These are phyloP conservation scores for Aphanocladium album DNA, from an alignment of 2,329 filamentous ascomycete species.

Conservation along the genomic window DNA sequence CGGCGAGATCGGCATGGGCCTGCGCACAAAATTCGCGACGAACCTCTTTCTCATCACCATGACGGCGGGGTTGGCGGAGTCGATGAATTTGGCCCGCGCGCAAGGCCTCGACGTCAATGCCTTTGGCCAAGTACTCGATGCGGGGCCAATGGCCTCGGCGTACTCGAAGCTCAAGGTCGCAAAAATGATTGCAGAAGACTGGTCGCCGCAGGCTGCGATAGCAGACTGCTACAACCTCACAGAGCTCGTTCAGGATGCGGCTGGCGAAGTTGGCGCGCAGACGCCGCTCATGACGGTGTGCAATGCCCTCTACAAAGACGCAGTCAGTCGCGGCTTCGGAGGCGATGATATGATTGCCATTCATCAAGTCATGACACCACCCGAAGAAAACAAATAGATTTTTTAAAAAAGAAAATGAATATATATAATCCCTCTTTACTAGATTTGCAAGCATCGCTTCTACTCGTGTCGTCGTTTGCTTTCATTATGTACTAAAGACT, in stretches of 20 bases:
- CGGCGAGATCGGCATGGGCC: constrained; percentile 26
- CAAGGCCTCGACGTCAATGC: constrained; percentile 27
- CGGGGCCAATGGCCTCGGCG: constrained; percentile 26
- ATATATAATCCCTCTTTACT: too few species aligned
- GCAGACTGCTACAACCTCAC: constrained; percentile 28
- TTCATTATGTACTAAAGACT: not conserved
- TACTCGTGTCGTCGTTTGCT: not conserved
- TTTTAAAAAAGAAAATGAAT: not conserved
- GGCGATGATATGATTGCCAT: constrained; percentile 27
- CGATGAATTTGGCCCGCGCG: constrained; percentile 27
- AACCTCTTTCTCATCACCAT: constrained; percentile 27
- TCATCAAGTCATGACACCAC: constrained; percentile 15
- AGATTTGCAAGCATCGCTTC: too few species aligned
- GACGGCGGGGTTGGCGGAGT: constrained; percentile 28
- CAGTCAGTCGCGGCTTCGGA: constrained; percentile 17
- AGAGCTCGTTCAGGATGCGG: constrained; percentile 23
- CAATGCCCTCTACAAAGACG: constrained; percentile 21
- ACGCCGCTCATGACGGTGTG: constrained; percentile 21
- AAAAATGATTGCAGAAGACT: constrained; percentile 26
- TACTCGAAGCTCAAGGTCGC: constrained; percentile 25
- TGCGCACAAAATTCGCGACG: constrained; percentile 29
- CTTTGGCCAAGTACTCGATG: constrained; percentile 25
- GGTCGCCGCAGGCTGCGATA: constrained; percentile 25
- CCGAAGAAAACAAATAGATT: not conserved
- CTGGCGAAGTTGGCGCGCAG: constrained; percentile 15